These are phyloP conservation scores for Talaromyces sp. DNA, from an alignment of 2,329 filamentous ascomycete species.

Conservation along the genomic window DNA sequence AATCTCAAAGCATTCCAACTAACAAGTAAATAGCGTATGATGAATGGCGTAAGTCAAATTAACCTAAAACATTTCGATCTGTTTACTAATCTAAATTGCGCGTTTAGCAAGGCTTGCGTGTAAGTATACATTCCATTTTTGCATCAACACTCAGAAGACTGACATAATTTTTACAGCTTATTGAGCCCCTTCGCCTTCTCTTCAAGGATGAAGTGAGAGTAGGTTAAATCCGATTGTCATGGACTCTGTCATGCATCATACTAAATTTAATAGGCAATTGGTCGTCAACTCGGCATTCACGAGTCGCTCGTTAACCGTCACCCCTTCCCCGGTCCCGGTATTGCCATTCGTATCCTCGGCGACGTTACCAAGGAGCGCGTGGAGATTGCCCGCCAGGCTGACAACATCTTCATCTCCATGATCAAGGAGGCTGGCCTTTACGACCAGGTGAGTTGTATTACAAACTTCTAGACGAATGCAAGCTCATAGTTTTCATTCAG, in stretches of 20 bases:
- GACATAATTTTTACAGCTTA: conserved; percentile 44
- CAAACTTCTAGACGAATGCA: background rate
- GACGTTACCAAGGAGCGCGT: conserved; percentile 81
- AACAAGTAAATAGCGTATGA: conserved; percentile 49
- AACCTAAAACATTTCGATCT: conserved; percentile 4
- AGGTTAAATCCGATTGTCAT: background rate
- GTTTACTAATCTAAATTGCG: conserved; percentile 8
- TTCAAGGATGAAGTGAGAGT: conserved; percentile 81
- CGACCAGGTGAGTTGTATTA: conserved; percentile 41
- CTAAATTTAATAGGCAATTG: conserved; percentile 51
- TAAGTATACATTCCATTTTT: conserved; percentile 8
- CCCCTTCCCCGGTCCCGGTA: conserved; percentile 67
- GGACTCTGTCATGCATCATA: background rate
- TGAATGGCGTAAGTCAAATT: conserved; percentile 45
- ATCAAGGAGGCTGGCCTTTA: conserved; percentile 50
- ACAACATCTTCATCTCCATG: conserved; percentile 51
- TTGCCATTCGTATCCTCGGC: conserved; percentile 79
- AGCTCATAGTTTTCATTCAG: conserved; percentile 12
- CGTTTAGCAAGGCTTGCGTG: conserved; percentile 20
- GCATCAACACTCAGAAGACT: background rate
- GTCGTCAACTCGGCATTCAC: conserved; percentile 69
- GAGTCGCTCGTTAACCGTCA: conserved; percentile 78
- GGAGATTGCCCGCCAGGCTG: conserved; percentile 63
- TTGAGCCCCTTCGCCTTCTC: conserved; percentile 76
- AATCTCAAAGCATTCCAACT: conserved; percentile 4